Base-by-base conservation (phyloP, 2,329 filamentous ascomycete species). In the Pleomassaria siparia region DNA sequence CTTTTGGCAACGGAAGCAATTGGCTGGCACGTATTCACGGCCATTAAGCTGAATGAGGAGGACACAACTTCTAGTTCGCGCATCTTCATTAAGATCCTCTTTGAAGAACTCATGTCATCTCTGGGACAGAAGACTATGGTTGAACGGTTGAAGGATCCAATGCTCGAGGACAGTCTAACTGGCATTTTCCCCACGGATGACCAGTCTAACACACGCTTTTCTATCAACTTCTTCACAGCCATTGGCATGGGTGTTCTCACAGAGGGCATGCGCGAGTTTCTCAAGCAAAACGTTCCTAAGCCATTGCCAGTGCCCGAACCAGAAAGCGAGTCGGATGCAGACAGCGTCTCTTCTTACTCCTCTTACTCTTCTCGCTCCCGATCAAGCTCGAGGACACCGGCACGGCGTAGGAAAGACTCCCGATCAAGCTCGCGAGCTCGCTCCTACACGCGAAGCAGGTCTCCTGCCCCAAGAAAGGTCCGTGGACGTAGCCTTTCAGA, bases 221-320 rank as follows among this genome's bases (percentile, higher is more conserved):
- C 91, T 42, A 96, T 99, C 84, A 99, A 99, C 74, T 99, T 96
- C 79, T 97, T 99, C 71, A 99, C 94, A 9, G 94, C 91, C 63
- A 95, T 99, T 62, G 91, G 91, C 49, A 95, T 99, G 88, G 94
- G 94, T 67, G 84, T 83, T 20, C 80, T 99, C 52, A 99, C 94
- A 2, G 94, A 99, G 67, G 88, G 91, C 57, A 95, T 96, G 90
- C 86, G 94, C 70, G 89, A 95, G 63, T 85, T 87, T 66, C 80
- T 99, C 47, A 88, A 91, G 69, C 96, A 91, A 64, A 60, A 51
- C 28, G 83, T 95, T 72, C 91, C 91, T 11, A 94, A 95, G 67
- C 91, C 91, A 2, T 80, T 87, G 1, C 84, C 89, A 5, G 51
- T 70, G 21, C 68, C 66, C 4, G 64, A 63, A 43, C 60, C 64